phyloP scores from a whole-genome alignment of 2,329 filamentous ascomycete species.

The Elsinoe fawcettii region DNA sequence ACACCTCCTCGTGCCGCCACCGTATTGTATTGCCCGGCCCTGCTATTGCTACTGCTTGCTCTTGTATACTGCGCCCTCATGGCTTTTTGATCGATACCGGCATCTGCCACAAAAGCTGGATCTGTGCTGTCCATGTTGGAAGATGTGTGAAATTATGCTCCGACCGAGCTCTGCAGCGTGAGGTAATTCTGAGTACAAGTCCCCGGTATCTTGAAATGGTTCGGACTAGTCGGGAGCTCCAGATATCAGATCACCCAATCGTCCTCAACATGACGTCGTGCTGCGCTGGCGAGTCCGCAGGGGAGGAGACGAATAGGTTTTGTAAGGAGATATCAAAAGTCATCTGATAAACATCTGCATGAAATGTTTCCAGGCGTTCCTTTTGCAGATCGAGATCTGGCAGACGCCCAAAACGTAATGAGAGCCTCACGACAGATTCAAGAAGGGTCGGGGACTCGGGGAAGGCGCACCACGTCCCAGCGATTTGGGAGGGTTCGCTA shows the following conservation, averaged over 20 bases:
- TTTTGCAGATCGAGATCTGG: constrained; percentile 12
- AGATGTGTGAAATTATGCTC: background rate
- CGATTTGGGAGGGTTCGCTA: constrained; percentile 2
- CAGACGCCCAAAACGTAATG: constrained; percentile 13
- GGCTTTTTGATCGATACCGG: constrained; percentile 25
- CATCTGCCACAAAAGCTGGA: constrained; percentile 28
- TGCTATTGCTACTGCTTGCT: constrained; percentile 9
- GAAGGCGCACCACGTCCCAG: background rate
- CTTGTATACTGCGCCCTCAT: constrained; percentile 1
- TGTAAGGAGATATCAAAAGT: background rate
- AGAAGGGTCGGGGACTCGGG: constrained; percentile 9
- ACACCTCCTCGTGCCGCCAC: constrained; percentile 18
- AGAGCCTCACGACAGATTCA: constrained; percentile 9
- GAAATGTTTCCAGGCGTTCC: background rate
- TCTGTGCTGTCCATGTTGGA: constrained; percentile 24
- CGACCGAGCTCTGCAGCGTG: background rate
- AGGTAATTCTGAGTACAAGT: constrained; percentile 6
- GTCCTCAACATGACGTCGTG: constrained; percentile 4
- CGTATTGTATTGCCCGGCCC: constrained; percentile 16
- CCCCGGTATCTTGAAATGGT: background rate
- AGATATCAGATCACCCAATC: constrained; percentile 10
- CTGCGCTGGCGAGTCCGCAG: background rate
- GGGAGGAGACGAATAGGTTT: background rate
- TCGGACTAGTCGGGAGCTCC: background rate
- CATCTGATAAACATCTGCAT: constrained; percentile 1